Base-by-base conservation (phyloP, 345 rosid species). In the Litchi chinensis region DNA sequence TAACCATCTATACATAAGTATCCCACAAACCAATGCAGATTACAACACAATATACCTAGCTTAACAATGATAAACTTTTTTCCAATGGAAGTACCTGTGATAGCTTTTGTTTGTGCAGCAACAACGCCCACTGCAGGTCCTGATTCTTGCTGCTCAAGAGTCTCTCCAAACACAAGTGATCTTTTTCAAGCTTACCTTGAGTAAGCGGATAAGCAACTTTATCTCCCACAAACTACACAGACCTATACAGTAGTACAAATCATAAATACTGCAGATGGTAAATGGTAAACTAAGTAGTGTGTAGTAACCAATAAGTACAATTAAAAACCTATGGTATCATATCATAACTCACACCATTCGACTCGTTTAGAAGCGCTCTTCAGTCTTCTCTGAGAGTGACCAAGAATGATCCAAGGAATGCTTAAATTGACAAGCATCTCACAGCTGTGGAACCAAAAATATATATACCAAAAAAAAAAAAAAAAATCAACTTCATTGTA, bases 141-240 rank as follows among this genome's bases (percentile, higher is more conserved):
- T 41, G 94, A 83, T 81, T 92, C 94, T 70, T 91, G 88, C 82
- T 90, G 93, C 85, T 90, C 91, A 46, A 92, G 91, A 18, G 94
- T 90, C 89, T 92, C 94, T 19, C 94, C 94, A 66, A 66, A 92
- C 65, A 80, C 97, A 90, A 46, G 93, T 90, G 40, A 92, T 90
- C 84, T 89, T 94, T 78, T 89, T 89, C 78, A 92, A 72, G 73
- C 94, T 32, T 32, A 2, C 37, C 94, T 83, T 77, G 83, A 74
- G 91, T 79, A 77, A 92, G 90, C 15, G 91, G 89, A 74, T 87
- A 89, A 13, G 88, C 89, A 13, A 89, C 92, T 76, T 92, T 92
- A 41, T 87, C 93, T 46, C 86, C 94, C 50, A 92, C 92, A 85
- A 92, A 90, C 93, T 90, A 84, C 83, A 89, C 18, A 66, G 37